These are phyloP conservation scores for Saccharomycopsis hybrid DNA, from an alignment of 1,139 yeast species.

Conservation along the genomic window DNA sequence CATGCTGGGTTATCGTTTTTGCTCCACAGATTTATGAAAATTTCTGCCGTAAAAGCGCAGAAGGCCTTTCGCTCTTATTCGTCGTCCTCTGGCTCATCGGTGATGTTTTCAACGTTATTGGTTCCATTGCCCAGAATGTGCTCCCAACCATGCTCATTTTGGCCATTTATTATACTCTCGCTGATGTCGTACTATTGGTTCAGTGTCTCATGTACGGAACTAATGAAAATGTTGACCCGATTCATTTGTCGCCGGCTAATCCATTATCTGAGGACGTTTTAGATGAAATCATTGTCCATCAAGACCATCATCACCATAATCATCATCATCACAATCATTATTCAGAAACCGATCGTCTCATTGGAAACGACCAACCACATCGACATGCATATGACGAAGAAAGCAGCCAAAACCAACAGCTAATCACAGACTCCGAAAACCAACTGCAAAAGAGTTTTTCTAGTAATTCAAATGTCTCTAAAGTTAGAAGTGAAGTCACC, in stretches of 20 bases:
- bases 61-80: conserved; percentile 77
- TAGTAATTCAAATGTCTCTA: not conserved
- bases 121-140: conserved; percentile 81
- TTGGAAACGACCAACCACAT: not conserved
- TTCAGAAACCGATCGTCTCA: not conserved
- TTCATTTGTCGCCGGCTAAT: conserved; percentile 84
- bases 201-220: conserved; percentile 68
- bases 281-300: conserved; percentile 41
- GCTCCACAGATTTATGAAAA: conserved; percentile 98
- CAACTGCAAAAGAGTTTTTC: not conserved
- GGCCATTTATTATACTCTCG: conserved; percentile 86
- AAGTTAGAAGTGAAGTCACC: conserved; percentile 29
- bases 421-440: not conserved
- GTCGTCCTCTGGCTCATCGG: conserved; percentile 85
- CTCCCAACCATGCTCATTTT: conserved; percentile 88
- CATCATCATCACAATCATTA: not conserved
- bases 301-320: not conserved
- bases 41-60: conserved; percentile 74
- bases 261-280: conserved; percentile 69
- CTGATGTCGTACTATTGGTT: conserved; percentile 74
- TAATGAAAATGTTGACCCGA: conserved; percentile 54
- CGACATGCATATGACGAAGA: not conserved
- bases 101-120: conserved; percentile 84
- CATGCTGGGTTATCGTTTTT: conserved; percentile 97
- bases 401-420: not conserved